Evolutionary conservation across 257 asterid species (phyloP), one percentile per base, ranked within the genome.

Genomic region (Nicotiana paniculata): DNA sequence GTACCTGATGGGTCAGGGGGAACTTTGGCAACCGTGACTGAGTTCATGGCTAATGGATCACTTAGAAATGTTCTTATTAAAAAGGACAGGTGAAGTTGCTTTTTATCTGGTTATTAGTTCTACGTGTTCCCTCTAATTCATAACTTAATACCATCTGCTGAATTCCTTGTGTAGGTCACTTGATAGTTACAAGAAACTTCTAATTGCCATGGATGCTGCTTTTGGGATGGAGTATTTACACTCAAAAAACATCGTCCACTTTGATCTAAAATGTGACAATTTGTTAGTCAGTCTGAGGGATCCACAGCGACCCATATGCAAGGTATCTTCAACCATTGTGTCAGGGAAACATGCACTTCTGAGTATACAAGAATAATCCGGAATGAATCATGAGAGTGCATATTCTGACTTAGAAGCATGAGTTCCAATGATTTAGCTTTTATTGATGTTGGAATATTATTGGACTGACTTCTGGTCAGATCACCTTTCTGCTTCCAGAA

Each of bases 211-310:
- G 95, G 97, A 91, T 91, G 93, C 97, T 61, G 95, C 97, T 64
- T 92, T 92, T 85, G 97, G 97, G 80, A 92, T 91, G 97, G 97
- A 92, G 82, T 91, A 92, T 85, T 86, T 92, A 89, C 95, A 92
- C 85, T 91, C 90, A 7, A 92, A 89, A 86, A 91, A 87, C 85
- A 91, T 92, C n/a, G 95, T 92, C 86, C 97, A 92, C 85, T 92
- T 92, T 84, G 97, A 92, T 86, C 86, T 92, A 83, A 92, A 92
- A 86, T 92, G 97, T 83, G 97, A 92, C 82, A 92, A 92, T 88
- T 88, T 92, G 89, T 84, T 92, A 79, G 93, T 92, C 57, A 92
- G 85, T 83, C 85, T 92, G 85, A 88, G 92, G 85, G 95, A 91
- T 89, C 92, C 93, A 28, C 87, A 85, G 39, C 87, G 95, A 53